A percentile compares a stretch with the other conserved stretches of the same genome.
Conservation (phyloP, 768 basidiomycete species). For the Lactarius trivialis region DNA sequence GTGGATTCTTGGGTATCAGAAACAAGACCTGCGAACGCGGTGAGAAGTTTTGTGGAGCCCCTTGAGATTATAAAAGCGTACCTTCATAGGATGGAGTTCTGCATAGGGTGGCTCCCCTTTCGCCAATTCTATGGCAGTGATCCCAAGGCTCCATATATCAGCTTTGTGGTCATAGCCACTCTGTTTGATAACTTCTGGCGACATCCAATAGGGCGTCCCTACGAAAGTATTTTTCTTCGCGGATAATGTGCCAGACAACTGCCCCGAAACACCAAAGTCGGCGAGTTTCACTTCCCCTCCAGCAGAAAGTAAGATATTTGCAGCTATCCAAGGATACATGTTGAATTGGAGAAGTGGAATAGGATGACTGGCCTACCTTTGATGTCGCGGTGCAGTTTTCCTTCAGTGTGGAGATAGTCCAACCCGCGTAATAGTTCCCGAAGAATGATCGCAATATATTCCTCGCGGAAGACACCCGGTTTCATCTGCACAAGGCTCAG, state of each 20-base stretch:
- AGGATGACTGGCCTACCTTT: slow-evolving; percentile 55
- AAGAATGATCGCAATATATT: slow-evolving; percentile 96
- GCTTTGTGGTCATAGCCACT: slow-evolving; percentile 99
- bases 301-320: slow-evolving; percentile 88
- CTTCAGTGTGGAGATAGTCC: slow-evolving; percentile 93
- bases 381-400: slow-evolving; percentile 98
- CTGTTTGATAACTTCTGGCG: slow-evolving; percentile 98
- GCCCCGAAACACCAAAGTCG: slow-evolving; percentile 98
- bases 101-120: slow-evolving; percentile 98
- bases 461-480: slow-evolving; percentile 94
- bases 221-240: slow-evolving; percentile 99
- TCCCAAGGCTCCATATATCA: slow-evolving; percentile 97
- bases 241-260: slow-evolving; percentile 85
- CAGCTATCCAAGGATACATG: slow-evolving; percentile 45
- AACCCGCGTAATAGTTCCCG: slow-evolving; percentile 87
- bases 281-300: slow-evolving; percentile 95
- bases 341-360: neutral
- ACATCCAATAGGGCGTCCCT: slow-evolving; percentile 99
- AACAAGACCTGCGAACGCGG: slow-evolving; percentile 68
- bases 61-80: slow-evolving; percentile 29
- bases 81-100: slow-evolving; percentile 99
- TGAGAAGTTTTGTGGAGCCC: neutral
- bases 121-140: slow-evolving; percentile 95
- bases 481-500: slow-evolving; percentile 69
- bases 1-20: slow-evolving; percentile 96